phyloP scores from a whole-genome alignment of 2,329 filamentous ascomycete genomes.

The Sporothrix protearum region DNA sequence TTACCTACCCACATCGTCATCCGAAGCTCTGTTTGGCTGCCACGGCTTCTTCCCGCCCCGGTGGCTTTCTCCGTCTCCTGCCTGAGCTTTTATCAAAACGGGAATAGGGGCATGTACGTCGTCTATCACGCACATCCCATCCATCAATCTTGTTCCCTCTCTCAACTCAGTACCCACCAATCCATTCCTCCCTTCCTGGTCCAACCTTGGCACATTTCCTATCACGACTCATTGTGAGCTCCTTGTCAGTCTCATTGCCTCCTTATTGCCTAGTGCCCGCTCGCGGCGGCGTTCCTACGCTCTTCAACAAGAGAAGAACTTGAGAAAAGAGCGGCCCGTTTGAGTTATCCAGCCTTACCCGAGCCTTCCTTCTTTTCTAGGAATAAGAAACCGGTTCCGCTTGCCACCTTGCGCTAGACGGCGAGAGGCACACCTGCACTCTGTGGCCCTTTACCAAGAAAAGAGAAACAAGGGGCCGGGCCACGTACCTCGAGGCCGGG shows the following conservation, averaged over 20 bases:
- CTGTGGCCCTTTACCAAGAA: neutral
- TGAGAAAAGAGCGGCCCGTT: slow-evolving; percentile 8
- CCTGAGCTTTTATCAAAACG: slow-evolving; percentile 17
- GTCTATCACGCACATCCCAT: slow-evolving; percentile 30
- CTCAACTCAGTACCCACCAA: neutral
- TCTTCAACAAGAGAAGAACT: neutral
- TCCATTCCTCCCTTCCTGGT: neutral
- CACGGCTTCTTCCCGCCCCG: neutral
- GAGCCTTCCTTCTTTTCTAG: neutral
- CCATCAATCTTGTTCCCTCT: neutral
- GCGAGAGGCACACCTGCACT: neutral
- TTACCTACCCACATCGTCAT: slow-evolving; percentile 9
- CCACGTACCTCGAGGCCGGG: neutral
- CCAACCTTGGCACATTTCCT: neutral
- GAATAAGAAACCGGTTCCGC: neutral
- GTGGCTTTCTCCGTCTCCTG: slow-evolving; percentile 3
- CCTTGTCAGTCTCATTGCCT: neutral
- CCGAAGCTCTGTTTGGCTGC: slow-evolving; percentile 12
- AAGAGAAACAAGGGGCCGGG: neutral
- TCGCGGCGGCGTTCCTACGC: neutral
- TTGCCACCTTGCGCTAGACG: neutral
- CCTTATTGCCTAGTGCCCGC: neutral
- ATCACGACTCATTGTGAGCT: slow-evolving; percentile 1
- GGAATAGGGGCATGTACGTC: slow-evolving; percentile 16
- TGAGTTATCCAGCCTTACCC: slow-evolving; percentile 17